phyloP scores from a whole-genome alignment of 495 filamentous ascomycete species.

The Podospora sp. region DNA sequence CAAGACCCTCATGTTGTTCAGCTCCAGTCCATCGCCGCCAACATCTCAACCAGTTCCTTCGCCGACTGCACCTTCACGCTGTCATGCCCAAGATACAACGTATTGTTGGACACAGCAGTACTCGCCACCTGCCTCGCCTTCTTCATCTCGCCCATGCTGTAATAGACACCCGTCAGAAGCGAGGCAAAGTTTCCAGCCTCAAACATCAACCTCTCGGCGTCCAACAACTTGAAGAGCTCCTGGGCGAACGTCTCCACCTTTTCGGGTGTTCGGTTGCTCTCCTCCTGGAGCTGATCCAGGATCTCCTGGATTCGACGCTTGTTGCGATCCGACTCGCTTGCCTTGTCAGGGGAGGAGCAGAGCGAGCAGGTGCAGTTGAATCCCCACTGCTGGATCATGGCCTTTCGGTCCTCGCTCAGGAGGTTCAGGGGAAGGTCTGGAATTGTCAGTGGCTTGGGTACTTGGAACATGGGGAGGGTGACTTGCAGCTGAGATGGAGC shows the following conservation, averaged over 20 bases:
- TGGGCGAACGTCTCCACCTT: background rate
- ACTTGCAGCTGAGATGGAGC: slow-evolving; percentile 12
- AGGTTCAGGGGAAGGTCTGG: slow-evolving; percentile 17
- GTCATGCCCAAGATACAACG: slow-evolving; percentile 9
- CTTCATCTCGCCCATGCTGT: slow-evolving; percentile 3
- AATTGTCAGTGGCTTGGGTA: background rate
- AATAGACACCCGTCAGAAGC: slow-evolving; percentile 8
- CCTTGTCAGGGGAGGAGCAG: slow-evolving; percentile 1
- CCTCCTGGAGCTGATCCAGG: slow-evolving; percentile 6
- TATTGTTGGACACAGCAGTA: background rate
- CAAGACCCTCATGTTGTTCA: too few relatives aligned
- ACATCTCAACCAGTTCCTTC: background rate
- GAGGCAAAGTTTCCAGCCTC: slow-evolving; percentile 11
- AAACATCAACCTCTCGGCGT: background rate
- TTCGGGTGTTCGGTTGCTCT: slow-evolving; percentile 4
- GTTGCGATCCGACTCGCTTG: slow-evolving; percentile 12
- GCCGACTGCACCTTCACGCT: slow-evolving; percentile 7
- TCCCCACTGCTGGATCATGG: slow-evolving; percentile 4
- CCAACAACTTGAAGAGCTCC: slow-evolving; percentile 3
- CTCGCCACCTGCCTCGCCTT: slow-evolving; percentile 1
- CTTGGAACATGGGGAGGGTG: background rate
- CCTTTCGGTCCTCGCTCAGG: slow-evolving; percentile 16
- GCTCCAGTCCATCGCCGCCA: background rate
- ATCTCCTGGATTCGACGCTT: slow-evolving; percentile 14
- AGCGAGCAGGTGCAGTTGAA: slow-evolving; percentile 19